Evolutionary conservation across 768 basidiomycete genomes (phyloP).

Genomic region (Galerina sulciceps): DNA sequence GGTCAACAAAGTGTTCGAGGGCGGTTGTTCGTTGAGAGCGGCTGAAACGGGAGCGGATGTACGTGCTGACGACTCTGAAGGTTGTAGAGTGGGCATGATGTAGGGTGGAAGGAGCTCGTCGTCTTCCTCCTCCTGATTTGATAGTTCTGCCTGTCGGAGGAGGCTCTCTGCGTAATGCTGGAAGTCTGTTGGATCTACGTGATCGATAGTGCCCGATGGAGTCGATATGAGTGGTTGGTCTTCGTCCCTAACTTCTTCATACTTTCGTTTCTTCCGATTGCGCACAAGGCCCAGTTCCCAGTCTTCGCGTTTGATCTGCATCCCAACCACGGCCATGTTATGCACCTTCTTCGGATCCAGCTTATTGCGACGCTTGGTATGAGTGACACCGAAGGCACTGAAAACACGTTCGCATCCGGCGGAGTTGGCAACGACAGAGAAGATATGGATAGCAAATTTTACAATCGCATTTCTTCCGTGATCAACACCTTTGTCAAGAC

Average conservation of each 20-base stretch:
- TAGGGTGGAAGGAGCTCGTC: no score
- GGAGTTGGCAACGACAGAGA: slow-evolving; percentile 21
- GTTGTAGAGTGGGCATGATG: no score
- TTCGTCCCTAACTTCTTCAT: neutral
- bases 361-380: slow-evolving; percentile 21
- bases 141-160: no score
- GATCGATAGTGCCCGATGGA: no score
- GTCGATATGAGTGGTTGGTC: no score
- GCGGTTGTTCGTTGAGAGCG: no score
- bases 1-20: no score
- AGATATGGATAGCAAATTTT: slow-evolving; percentile 9
- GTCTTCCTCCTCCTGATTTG: no score
- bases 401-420: slow-evolving; percentile 20
- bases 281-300: neutral
- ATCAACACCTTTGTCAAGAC: neutral
- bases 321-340: slow-evolving; percentile 10
- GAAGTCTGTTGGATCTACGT: no score
- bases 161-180: no score
- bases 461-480: slow-evolving; percentile 4
- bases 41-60: no score
- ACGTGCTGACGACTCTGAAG: no score
- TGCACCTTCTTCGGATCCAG: slow-evolving; percentile 14
- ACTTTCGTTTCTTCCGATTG: neutral
- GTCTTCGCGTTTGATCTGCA: slow-evolving; percentile 1
- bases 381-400: slow-evolving; percentile 18